These are phyloP conservation scores for Ceratocystis cubensis DNA, from an alignment of 2,329 filamentous ascomycete genomes.

Conservation along the genomic window DNA sequence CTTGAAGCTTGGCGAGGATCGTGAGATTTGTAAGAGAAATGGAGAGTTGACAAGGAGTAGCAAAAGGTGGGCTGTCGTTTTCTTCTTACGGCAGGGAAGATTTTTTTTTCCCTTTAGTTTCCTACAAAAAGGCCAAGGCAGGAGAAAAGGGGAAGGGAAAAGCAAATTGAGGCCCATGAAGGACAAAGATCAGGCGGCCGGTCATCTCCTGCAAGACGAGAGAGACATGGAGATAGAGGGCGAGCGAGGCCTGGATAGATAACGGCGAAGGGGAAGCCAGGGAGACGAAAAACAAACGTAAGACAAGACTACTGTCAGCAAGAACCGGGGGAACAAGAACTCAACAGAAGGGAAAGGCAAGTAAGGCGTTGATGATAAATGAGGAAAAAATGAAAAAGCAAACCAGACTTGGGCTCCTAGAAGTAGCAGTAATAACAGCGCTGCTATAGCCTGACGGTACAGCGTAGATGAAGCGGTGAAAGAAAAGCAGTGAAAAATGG, in stretches of 20 bases:
- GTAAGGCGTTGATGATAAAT: neutral
- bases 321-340: neutral
- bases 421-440: neutral
- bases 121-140: neutral
- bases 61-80: neutral
- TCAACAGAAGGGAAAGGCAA: neutral
- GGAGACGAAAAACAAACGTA: neutral
- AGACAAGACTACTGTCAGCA: neutral
- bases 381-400: neutral
- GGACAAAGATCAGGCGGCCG: neutral
- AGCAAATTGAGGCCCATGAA: constrained; percentile 3
- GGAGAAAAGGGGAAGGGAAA: neutral
- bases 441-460: neutral
- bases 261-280: neutral
- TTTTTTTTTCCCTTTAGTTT: neutral
- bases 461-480: neutral
- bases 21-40: constrained; percentile 5
- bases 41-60: neutral
- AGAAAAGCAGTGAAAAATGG: neutral
- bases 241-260: neutral
- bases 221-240: neutral
- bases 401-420: neutral
- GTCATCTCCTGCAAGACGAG: neutral
- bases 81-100: neutral
- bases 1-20: neutral